Base-by-base conservation (phyloP, 2,329 filamentous ascomycete species). In the Fusarium sp. region DNA sequence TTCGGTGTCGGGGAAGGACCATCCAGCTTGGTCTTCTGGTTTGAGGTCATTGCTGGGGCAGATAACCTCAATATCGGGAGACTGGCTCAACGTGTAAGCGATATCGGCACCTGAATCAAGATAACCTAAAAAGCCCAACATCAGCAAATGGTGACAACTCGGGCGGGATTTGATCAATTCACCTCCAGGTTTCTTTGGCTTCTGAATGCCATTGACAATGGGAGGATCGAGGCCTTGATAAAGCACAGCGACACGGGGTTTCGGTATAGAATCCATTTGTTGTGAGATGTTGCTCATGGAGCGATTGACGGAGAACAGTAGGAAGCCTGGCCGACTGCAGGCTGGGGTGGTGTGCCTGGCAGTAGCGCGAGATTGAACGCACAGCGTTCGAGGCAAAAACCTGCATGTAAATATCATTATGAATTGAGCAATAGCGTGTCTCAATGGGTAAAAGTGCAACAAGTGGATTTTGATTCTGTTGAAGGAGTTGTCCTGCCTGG, bases 211-310 rank as follows among this genome's bases (percentile, higher is more conserved):
- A 63, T 86, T 83, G 58, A 88, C 84, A 5, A 85, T 37, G 0
- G 87, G 86, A 5, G 85, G 84, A 3, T 86, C 82, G 54, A 87
- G 80, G 5, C 81, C 85, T 75, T 88, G 86, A 63, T 85, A 85
- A 2, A 88, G 75, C 0, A 88, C 80, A 6, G 86, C 86, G 4
- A 88, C 82, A 6, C 67, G 66, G 64, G 27, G 52, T 60, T 29
- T 62, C 27, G 63, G 35, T 59, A 37, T 40, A 34, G 64, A 38
- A 60, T 61, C 45, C 29, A 62, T 62, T 9, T 22, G 58, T 24
- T 20, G 29, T 62, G 42, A 29, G 13, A 20, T 54, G 24, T 31
- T 45, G 18, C 50, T 57, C 24, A 65, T 34, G n/a, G 27, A n/a
- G 8, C 22, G 58, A 57, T 42, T 16, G 47, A 50, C 20, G 18